A percentile compares a stretch with the other conserved stretches of the same genome.
Evolutionary conservation across 306 rosid genomes (phyloP).

Genomic region (Begonia fuchsioides): DNA sequence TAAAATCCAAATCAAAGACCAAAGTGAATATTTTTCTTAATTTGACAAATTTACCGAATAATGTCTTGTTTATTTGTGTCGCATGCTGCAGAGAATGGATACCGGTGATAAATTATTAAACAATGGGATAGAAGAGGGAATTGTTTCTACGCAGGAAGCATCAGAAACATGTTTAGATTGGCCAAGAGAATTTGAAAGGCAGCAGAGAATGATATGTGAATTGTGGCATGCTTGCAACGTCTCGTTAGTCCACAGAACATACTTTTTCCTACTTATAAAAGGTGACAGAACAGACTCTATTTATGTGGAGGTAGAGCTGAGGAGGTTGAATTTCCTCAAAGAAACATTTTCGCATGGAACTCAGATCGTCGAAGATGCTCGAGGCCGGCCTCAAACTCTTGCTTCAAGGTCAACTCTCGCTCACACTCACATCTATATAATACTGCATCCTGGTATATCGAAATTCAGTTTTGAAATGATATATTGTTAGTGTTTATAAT

Average conservation of each 20-base stretch:
- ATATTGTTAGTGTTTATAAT: too few species aligned
- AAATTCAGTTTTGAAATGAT: too few species aligned
- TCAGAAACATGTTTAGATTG: conserved; percentile 46
- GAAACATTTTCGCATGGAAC: conserved; percentile 53
- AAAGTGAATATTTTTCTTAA: too few species aligned
- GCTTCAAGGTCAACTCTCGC: conserved; percentile 55
- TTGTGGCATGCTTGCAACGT: conserved; percentile 84
- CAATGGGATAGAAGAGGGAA: conserved; percentile 40
- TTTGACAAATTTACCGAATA: too few species aligned
- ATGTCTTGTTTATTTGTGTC: too few species aligned
- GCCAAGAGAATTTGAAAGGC: conserved; percentile 72
- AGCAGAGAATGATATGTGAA: conserved; percentile 56
- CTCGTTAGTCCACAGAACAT: conserved; percentile 86
- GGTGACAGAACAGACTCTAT: conserved; percentile 86
- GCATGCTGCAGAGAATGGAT: too few species aligned
- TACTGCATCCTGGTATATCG: too few species aligned
- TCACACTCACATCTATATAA: neutral
- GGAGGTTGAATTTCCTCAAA: conserved; percentile 76
- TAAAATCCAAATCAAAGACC: too few species aligned
- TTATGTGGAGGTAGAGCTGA: conserved; percentile 87
- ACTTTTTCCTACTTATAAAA: conserved; percentile 87
- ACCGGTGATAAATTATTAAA: conserved; percentile 14
- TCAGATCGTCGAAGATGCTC: conserved; percentile 39
- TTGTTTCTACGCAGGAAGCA: conserved; percentile 47
- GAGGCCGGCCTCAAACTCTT: conserved; percentile 41